phyloP scores from a whole-genome alignment of 768 basidiomycete species.

The Kwoniella sp. region DNA sequence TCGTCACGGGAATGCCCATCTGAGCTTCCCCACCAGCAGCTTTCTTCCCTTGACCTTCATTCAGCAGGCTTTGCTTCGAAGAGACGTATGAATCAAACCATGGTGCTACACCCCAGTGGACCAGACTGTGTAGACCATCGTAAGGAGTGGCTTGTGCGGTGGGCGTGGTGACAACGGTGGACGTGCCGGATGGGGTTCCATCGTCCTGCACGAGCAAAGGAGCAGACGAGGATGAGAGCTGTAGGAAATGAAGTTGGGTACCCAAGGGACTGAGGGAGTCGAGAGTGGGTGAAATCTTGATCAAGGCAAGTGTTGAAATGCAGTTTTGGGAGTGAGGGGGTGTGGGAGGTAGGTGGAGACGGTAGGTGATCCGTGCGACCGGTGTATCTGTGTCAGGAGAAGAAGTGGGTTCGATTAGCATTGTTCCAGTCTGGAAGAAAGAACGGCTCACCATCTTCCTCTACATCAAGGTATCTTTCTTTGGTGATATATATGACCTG shows the following conservation, averaged over 20 bases:
- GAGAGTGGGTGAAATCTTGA: constrained; percentile 83
- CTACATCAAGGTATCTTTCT: constrained; percentile 32
- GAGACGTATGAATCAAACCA: constrained; percentile 99
- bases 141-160: constrained; percentile 64
- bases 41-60: constrained; percentile 62
- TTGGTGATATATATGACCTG: constrained; percentile 54
- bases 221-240: constrained; percentile 62
- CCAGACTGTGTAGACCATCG: constrained; percentile 90
- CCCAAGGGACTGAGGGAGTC: constrained; percentile 79
- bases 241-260: constrained; percentile 84
- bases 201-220: constrained; percentile 33
- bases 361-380: constrained; percentile 42
- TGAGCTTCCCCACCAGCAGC: constrained; percentile 28
- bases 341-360: constrained; percentile 60
- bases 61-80: constrained; percentile 65
- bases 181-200: constrained; percentile 27
- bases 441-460: constrained; percentile 42
- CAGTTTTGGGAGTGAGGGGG: constrained; percentile 77
- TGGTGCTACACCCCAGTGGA: constrained; percentile 92
- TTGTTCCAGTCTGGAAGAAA: no score
- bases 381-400: constrained; percentile 14
- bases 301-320: constrained; percentile 85
- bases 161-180: constrained; percentile 41
- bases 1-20: constrained; percentile 87
- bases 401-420: not conserved